Base-by-base conservation (phyloP, 2,329 filamentous ascomycete genomes). In the Leptographium procerum region DNA sequence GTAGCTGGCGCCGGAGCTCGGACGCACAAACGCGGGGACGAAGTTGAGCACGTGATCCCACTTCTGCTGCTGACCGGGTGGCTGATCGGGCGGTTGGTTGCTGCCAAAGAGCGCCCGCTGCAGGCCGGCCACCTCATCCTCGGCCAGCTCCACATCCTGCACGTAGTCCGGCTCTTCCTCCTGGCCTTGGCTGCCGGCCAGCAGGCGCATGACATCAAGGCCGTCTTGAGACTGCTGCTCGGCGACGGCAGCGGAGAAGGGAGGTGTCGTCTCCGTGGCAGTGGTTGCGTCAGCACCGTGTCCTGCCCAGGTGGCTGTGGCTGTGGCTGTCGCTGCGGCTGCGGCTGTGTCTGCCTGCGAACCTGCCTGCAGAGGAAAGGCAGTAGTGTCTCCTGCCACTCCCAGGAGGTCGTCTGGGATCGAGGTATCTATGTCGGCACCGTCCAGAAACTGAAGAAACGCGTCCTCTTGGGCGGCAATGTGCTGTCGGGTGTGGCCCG, bases 1-100 rank as follows among this genome's bases (percentile, higher is more conserved):
- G 31, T 62, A 62, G 63, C 62, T 48, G 60, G 60, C 55, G 59
- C 59, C 54, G 8, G 61, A 43, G 28, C 62, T 62, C 6, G 66
- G 63, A 5, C 64, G 62, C 16, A 77, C 59, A 61, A 74, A 78
- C 19, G 72, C 67, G 0, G 79, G 78, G 22, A 75, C 71, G 62
- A 82, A 81, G 63, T 80, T 78, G 50, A 82, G 72, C 24, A 77
- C 65, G 36, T 71, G 68, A 58, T 78, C 72, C 77, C 77, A 81
- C 22, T 66, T 63, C 7, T 62, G 53, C 2, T 62, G 47, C 4
- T 64, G 56, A 0, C 36, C 4, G 5, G 36, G 52, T 14, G 61
- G 65, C 16, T 2, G 40, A n/a, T n/a, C 58, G 16, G 47, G 56
- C 47, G 14, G 48, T 26, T 14, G 22, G n/a, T 24, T 29, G 47